Evolutionary conservation across 2,329 filamentous ascomycete genomes (phyloP), one percentile per base, ranked within the genome.

Genomic region (Alternaria longipes): DNA sequence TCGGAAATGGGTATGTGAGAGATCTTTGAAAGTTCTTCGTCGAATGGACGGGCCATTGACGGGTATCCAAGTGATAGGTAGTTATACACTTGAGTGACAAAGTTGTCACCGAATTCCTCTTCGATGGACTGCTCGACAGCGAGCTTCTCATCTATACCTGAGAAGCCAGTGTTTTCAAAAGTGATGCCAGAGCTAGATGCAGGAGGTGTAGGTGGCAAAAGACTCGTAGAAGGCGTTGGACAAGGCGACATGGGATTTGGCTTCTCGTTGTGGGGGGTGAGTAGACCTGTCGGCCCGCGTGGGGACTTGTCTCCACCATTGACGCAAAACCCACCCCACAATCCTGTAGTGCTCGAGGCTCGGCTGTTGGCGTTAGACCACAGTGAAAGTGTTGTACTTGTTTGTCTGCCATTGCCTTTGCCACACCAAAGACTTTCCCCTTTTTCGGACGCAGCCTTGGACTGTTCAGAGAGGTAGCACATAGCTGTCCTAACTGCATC

Each of bases 81-180:
- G 78, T 98, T 97, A 84, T 96, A 98, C 8, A 98, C 94, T 79
- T 98, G 94, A 0, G 94, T 97, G 57, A 97, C 88, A 76, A 97
- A 97, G 4, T 84, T 84, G 75, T 97, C 92, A 62, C 90, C 84
- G 72, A 95, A 97, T 78, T 97, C 93, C 32, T 80, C 76, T 28
- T 84, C 80, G 42, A 88, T 83, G 11, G 80, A 74, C 81, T 80
- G 76, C 64, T 85, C 82, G 6, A 74, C 68, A 34, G 73, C 75
- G 44, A 84, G 76, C 56, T 79, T 79, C 42, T 78, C 76, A 50
- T 80, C 75, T 30, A 84, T 78, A 54, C 75, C 74, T 38, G 81
- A 76, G 58, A 84, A 79, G 32, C 78, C 74, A 16, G 75, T 63
- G 54, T 51, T 28, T 7, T 36, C 60, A 45, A 63, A 63, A 22